Base-by-base conservation (phyloP, 2,329 filamentous ascomycete genomes). In the Diaporthe batatas region DNA sequence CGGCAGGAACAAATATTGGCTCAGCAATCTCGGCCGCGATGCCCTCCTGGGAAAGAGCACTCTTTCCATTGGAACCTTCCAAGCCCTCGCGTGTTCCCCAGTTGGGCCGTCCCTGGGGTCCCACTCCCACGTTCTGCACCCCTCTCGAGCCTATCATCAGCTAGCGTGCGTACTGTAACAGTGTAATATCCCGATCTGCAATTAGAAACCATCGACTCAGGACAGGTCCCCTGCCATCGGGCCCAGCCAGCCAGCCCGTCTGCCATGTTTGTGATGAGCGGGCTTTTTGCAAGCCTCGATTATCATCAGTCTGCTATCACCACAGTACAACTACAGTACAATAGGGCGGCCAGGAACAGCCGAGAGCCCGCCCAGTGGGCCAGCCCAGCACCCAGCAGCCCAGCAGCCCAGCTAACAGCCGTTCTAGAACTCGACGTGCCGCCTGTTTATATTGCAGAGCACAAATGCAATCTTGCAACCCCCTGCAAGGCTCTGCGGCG, bases 1-100 rank as follows among this genome's bases (percentile, higher is more conserved):
- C 44, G 10, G 21, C 36, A 51, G 62, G 62, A 65, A 34, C 44
- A 65, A 65, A 53, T 53, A 53, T 67, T 53, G 47, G 62, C 47
- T 54, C 36, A 59, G 68, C 47, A 70, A 70, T 70, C 53, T 70
- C 68, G 68, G 68, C 34, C 68, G 57, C 58, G 32, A 70, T 70
- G 34, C 34, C 68, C 32, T 62, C 57, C 23, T 42, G 49, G 57
- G 55, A 53, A 70, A 62, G 44, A 14, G 25, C 55, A 42, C 47
- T 42, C 34, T 49, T 53, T 39, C 32, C 21, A n/a, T 34, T 64
- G 42, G 59, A 65, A 65, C 68, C 42, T 49, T 58, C 68, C 23
- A 47, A 25, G 32, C 68, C 68, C 32, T 53, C 68, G 18, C 29
- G 32, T 42, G 67, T 18, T 18, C 25, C 67, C 49, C 25, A 47